These are phyloP conservation scores for Botrytis aclada DNA, from an alignment of 2,329 filamentous ascomycete species.

Conservation along the genomic window DNA sequence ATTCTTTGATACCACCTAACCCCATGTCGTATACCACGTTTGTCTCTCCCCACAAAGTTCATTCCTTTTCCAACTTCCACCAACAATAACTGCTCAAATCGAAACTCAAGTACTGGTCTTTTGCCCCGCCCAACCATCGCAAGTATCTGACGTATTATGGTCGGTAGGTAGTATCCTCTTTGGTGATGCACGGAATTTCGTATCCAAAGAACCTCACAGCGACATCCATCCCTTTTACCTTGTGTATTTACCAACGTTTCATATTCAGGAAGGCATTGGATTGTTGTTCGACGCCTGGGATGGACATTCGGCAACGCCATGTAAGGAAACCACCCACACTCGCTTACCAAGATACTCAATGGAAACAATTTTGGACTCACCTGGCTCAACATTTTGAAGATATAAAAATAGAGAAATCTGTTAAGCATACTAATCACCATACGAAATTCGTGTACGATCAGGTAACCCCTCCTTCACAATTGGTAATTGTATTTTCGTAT, in stretches of 20 bases:
- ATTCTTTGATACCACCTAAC: conserved; percentile 13
- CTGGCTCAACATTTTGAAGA: not conserved
- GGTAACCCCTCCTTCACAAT: not conserved
- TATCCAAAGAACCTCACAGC: not conserved
- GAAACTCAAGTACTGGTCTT: not conserved
- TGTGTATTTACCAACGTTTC: not conserved
- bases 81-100: not conserved
- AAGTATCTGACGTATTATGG: not conserved
- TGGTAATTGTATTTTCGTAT: not conserved
- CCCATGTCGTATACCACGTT: conserved; percentile 11
- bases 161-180: not conserved
- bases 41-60: conserved; percentile 5
- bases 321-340: not conserved
- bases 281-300: not conserved
- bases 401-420: not conserved
- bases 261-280: not conserved
- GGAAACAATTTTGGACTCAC: not conserved
- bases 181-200: not conserved
- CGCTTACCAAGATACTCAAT: conserved; percentile 3
- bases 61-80: not conserved
- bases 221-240: not conserved
- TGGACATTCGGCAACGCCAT: not conserved
- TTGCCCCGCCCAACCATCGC: not conserved
- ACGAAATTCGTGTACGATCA: not conserved
- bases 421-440: not conserved